phyloP scores from a whole-genome alignment of 169 alveolate genomes.

The Plasmodium gaboni region DNA sequence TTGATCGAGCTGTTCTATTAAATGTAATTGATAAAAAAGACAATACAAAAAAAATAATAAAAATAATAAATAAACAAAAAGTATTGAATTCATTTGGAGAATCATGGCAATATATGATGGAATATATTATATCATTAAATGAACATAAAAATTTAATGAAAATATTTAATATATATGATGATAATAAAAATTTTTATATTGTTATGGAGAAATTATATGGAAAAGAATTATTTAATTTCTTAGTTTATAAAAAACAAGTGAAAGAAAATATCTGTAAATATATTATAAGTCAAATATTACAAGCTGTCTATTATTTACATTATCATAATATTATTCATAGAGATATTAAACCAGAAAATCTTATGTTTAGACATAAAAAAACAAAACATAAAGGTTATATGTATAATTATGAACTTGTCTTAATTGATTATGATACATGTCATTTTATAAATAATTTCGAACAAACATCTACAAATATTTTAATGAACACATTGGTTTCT shows the following conservation, averaged over 20 bases:
- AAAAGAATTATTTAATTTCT: constrained; percentile 91
- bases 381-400: constrained; percentile 78
- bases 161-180: constrained; percentile 90
- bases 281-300: constrained; percentile 89
- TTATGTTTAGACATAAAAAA: constrained; percentile 86
- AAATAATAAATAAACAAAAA: constrained; percentile 83
- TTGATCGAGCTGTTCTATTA: constrained; percentile 81
- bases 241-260: constrained; percentile 89
- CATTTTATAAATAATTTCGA: constrained; percentile 52
- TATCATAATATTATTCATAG: constrained; percentile 85
- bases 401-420: constrained; percentile 84
- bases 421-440: constrained; percentile 90
- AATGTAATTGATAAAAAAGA: constrained; percentile 82
- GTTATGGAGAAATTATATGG: constrained; percentile 92
- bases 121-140: constrained; percentile 85
- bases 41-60: constrained; percentile 82
- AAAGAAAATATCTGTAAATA: constrained; percentile 92
- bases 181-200: constrained; percentile 86
- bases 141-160: constrained; percentile 88
- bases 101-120: constrained; percentile 90
- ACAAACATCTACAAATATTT: not conserved
- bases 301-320: constrained; percentile 90
- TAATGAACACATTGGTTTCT: not conserved
- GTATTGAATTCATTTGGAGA: constrained; percentile 81
- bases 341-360: constrained; percentile 90